Conservation (phyloP, 106 monocot genomes). For the Hemerocallis citrina region DNA sequence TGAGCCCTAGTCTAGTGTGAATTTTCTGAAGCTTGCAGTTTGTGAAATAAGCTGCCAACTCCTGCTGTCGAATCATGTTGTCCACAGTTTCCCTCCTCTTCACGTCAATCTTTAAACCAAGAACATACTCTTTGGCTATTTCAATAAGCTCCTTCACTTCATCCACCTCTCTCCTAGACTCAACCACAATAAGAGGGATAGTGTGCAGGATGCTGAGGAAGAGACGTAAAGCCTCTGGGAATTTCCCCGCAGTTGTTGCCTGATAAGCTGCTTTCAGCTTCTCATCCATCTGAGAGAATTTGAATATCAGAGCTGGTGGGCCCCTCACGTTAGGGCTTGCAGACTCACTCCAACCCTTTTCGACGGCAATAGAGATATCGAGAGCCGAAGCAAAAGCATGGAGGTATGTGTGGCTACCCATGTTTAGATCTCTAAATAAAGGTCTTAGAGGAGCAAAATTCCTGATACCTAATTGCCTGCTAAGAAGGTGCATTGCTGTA, state of each 20-base stretch:
- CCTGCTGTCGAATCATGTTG: conserved; percentile 37
- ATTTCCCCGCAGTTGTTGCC: conserved; percentile 46
- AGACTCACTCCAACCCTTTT: conserved; percentile 54
- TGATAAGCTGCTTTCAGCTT: conserved; percentile 42
- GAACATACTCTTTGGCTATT: conserved; percentile 36
- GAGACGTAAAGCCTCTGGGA: conserved; percentile 38
- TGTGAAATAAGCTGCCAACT: conserved; percentile 57
- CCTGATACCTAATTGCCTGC: conserved; percentile 48
- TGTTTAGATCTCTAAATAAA: conserved; percentile 36
- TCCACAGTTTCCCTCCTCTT: conserved; percentile 47
- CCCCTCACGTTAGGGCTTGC: conserved; percentile 29
- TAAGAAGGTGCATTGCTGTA: conserved; percentile 46
- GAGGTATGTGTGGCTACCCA: conserved; percentile 43
- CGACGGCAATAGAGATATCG: conserved; percentile 32
- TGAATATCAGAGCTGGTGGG: conserved; percentile 46
- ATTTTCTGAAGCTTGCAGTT: conserved; percentile 56
- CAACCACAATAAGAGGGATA: conserved; percentile 47
- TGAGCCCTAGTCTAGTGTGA: conserved; percentile 38
- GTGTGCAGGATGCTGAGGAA: conserved; percentile 51
- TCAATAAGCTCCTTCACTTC: conserved; percentile 61
- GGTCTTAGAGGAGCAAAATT: conserved; percentile 44
- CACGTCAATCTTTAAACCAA: conserved; percentile 56
- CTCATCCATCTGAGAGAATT: conserved; percentile 42
- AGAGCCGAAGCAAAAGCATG: conserved; percentile 27
- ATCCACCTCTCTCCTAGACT: conserved; percentile 56